Evolutionary conservation across 2,329 filamentous ascomycete genomes (phyloP).

Genomic region (Rutstroemia sp.): DNA sequence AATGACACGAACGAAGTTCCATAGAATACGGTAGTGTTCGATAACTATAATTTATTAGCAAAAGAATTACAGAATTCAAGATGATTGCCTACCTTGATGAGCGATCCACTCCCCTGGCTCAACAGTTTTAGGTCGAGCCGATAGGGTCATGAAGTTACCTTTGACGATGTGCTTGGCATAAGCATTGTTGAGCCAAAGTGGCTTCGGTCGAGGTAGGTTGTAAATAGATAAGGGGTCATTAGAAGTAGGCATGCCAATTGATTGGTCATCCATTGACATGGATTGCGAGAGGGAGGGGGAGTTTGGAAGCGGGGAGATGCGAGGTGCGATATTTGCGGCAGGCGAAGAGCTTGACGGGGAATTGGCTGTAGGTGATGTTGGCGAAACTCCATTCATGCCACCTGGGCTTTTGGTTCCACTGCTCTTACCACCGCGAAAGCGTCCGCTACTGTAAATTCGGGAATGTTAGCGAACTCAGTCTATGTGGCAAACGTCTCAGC

Average conservation of each 20-base stretch:
- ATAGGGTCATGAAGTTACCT: conserved; percentile 95
- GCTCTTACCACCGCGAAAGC: conserved; percentile 48
- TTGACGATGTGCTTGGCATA: conserved; percentile 86
- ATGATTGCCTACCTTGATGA: conserved; percentile 65
- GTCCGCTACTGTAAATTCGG: conserved; percentile 42
- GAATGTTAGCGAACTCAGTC: conserved; percentile 17
- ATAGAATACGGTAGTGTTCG: conserved; percentile 83
- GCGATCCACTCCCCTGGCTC: conserved; percentile 94
- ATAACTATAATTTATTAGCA: conserved; percentile 54
- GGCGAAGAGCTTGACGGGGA: conserved; percentile 44
- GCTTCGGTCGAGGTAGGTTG: conserved; percentile 58
- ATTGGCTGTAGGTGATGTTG: conserved; percentile 37
- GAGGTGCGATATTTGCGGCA: conserved; percentile 44
- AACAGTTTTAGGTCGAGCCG: conserved; percentile 85
- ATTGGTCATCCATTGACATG: conserved; percentile 59
- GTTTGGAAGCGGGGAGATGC: conserved; percentile 53
- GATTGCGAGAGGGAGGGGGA: conserved; percentile 58
- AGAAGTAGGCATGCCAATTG: conserved; percentile 14
- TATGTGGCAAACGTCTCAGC: neutral
- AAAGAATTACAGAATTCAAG: conserved; percentile 13
- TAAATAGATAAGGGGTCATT: conserved; percentile 51
- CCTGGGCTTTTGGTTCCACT: conserved; percentile 45
- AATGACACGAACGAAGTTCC: conserved; percentile 82
- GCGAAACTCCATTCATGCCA: conserved; percentile 40
- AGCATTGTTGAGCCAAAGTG: conserved; percentile 67